Evolutionary conservation across 768 basidiomycete species (phyloP).

Genomic region (Nidularia sp.): DNA sequence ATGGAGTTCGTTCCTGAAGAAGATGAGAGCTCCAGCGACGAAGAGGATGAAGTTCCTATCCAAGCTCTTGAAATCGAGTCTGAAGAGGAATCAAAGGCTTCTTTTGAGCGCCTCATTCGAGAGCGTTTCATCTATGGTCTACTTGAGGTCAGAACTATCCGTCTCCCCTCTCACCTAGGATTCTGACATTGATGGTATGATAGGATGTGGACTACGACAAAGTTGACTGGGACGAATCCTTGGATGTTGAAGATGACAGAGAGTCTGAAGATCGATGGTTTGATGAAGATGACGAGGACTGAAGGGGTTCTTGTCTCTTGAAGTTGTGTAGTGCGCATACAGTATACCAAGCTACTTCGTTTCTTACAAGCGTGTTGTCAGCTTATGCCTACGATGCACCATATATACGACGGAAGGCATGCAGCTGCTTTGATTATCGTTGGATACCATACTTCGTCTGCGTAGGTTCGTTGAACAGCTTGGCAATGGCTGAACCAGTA

Average conservation of each 20-base stretch:
- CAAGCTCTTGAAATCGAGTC: conserved; percentile 33
- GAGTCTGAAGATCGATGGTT: conserved; percentile 73
- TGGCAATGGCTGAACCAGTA: too few relatives aligned
- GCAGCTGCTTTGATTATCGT: too few relatives aligned
- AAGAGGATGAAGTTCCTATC: conserved; percentile 16
- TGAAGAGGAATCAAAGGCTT: conserved; percentile 41
- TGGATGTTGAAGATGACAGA: conserved; percentile 56
- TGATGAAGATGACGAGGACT: conserved; percentile 53
- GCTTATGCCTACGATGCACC: too few relatives aligned
- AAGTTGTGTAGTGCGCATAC: too few relatives aligned
- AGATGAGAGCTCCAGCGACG: conserved; percentile 59
- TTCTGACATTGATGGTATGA: conserved; percentile 1
- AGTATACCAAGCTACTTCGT: too few relatives aligned
- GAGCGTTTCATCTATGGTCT: conserved; percentile 76
- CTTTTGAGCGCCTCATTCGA: conserved; percentile 58
- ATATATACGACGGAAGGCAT: too few relatives aligned
- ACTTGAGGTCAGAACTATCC: conserved; percentile 51
- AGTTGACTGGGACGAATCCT: conserved; percentile 73
- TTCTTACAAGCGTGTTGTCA: too few relatives aligned
- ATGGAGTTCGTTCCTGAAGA: conserved; percentile 64
- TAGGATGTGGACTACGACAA: conserved; percentile 68
- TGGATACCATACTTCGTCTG: too few relatives aligned
- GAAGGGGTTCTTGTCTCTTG: too few relatives aligned
- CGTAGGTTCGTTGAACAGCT: too few relatives aligned
- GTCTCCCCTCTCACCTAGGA: neutral